These are phyloP conservation scores for Onygenales sp. DNA, from an alignment of 2,329 filamentous ascomycete species.

Conservation along the genomic window DNA sequence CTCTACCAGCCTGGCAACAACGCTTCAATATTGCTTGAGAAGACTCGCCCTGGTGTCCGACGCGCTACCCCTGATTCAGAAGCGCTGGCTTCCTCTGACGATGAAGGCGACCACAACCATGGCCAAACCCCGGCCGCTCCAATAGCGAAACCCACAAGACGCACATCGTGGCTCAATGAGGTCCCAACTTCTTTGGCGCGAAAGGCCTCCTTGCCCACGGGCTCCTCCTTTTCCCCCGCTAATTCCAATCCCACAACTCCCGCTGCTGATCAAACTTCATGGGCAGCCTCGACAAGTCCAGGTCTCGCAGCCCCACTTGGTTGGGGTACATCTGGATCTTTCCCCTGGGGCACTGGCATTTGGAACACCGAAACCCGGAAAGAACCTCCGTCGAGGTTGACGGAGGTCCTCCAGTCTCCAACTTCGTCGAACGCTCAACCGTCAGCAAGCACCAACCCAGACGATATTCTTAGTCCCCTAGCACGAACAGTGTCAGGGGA, in stretches of 20 bases:
- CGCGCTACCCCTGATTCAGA: conserved; percentile 91
- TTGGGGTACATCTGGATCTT: conserved; percentile 40
- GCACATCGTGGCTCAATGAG: conserved; percentile 81
- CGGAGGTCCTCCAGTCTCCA: conserved; percentile 66
- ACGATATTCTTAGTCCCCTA: conserved; percentile 43
- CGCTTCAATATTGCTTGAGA: conserved; percentile 62
- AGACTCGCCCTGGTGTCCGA: conserved; percentile 57
- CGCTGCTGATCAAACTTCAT: conserved; percentile 51
- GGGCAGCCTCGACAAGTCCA: conserved; percentile 30
- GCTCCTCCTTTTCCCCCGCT: conserved; percentile 67
- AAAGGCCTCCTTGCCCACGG: conserved; percentile 64
- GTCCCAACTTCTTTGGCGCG: conserved; percentile 59
- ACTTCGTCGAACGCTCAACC: conserved; percentile 50
- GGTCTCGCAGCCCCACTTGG: conserved; percentile 31
- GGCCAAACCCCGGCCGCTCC: conserved; percentile 42
- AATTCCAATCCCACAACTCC: conserved; percentile 75
- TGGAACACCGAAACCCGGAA: conserved; percentile 69
- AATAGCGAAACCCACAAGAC: conserved; percentile 54
- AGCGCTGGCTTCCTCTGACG: conserved; percentile 85
- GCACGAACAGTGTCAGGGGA: conserved; percentile 41
- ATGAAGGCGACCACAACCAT: conserved; percentile 64
- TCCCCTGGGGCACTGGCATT: conserved; percentile 70
- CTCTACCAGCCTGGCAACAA: conserved; percentile 45
- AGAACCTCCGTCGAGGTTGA: conserved; percentile 63
- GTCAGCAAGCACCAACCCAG: conserved; percentile 42